Percentiles rank a stretch among this genome's conserved stretches.
These are phyloP conservation scores for Erythrophleum ivorense DNA, from an alignment of 331 rosid species.

Conservation along the genomic window DNA sequence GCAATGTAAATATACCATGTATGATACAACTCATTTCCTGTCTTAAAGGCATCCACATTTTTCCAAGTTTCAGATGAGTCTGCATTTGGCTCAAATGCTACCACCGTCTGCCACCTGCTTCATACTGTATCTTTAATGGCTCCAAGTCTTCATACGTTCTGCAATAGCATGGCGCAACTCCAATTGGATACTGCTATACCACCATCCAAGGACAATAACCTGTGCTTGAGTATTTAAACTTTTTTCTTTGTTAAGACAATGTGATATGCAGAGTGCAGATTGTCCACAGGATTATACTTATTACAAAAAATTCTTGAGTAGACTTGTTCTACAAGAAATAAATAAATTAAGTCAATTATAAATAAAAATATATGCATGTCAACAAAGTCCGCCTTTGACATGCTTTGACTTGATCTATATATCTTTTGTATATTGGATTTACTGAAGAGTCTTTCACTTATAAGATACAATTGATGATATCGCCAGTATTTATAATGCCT, in stretches of 20 bases:
- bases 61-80: conserved; percentile 26
- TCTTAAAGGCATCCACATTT: conserved; percentile 1
- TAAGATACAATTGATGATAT: conserved; percentile 14
- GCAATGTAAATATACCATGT: conserved; percentile 13
- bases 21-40: no score
- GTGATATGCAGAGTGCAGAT: conserved; percentile 23
- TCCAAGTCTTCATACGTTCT: not conserved
- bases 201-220: conserved; percentile 25
- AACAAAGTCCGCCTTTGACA: not conserved
- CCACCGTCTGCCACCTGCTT: conserved; percentile 38
- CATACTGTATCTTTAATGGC: conserved; percentile 30
- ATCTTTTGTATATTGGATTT: not conserved
- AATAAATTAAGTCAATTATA: not conserved
- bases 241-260: conserved; percentile 13
- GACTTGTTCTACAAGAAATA: not conserved
- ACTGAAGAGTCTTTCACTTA: not conserved
- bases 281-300: conserved; percentile 4
- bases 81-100: conserved; percentile 35
- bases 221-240: conserved; percentile 12
- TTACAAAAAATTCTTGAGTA: not conserved
- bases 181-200: conserved; percentile 14
- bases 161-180: conserved; percentile 33
- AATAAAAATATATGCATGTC: not conserved
- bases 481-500: conserved; percentile 45
- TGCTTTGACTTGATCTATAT: not conserved